These are phyloP conservation scores for Eucommia ulmoides DNA, from an alignment of 257 asterid genomes.

Conservation along the genomic window DNA sequence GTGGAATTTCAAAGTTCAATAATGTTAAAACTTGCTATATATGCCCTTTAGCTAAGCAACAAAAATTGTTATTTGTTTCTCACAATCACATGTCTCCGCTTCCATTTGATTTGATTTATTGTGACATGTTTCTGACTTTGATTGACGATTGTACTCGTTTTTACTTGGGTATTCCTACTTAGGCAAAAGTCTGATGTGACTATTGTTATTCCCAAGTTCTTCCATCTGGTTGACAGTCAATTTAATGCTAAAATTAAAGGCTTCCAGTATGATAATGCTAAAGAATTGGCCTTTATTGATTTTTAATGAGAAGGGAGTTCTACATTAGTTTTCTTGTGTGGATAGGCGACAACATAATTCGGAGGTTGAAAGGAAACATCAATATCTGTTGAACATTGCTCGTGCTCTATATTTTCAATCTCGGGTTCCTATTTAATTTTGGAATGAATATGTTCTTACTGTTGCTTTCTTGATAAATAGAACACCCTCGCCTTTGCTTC, in stretches of 20 bases:
- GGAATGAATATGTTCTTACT: not conserved
- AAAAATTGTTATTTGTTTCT: not conserved
- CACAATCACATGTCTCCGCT: not conserved
- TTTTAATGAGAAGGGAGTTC: not conserved
- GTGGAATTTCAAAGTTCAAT: not conserved
- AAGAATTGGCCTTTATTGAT: not conserved
- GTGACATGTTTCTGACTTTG: not conserved
- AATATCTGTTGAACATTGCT: not conserved
- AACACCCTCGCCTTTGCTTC: not conserved
- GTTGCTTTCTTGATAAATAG: not conserved
- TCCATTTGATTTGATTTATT: not conserved
- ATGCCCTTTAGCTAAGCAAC: not conserved
- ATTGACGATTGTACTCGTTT: not conserved
- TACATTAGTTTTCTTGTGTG: not conserved
- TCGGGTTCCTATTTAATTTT: not conserved
- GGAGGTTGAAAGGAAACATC: not conserved
- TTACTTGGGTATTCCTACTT: not conserved
- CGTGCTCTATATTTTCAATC: not conserved
- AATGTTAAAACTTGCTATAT: not conserved
- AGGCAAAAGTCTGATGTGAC: not conserved
- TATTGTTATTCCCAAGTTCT: not conserved
- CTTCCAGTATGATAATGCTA: not conserved
- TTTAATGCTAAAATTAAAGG: no score
- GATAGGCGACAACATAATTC: not conserved
- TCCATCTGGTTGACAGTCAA: not conserved